phyloP scores from a whole-genome alignment of 1,139 yeast genomes.

The Kazachstania sp. region DNA sequence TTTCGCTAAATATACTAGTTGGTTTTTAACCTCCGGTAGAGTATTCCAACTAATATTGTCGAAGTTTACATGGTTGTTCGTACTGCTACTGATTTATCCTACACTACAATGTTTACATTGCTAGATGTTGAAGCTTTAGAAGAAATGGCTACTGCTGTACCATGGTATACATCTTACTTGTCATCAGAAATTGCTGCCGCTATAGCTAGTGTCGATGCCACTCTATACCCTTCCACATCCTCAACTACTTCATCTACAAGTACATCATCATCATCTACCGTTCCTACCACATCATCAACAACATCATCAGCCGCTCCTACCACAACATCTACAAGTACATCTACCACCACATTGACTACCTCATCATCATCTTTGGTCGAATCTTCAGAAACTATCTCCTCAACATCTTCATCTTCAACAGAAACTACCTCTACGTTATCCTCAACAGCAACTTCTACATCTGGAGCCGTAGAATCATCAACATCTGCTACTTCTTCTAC shows the following conservation, averaged over 20 bases:
- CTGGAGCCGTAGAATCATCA: neutral
- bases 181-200: slow-evolving; percentile 6
- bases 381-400: neutral
- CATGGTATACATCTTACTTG: slow-evolving; percentile 9
- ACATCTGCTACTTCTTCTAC: neutral
- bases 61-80: slow-evolving; percentile 4
- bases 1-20: slow-evolving; percentile 2
- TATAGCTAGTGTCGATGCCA: slow-evolving; percentile 2
- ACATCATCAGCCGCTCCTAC: neutral
- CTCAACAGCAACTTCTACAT: neutral
- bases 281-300: neutral
- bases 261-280: neutral
- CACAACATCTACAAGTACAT: neutral
- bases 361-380: neutral
- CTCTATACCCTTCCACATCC: slow-evolving; percentile 1
- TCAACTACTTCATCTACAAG: neutral
- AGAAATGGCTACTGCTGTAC: slow-evolving; percentile 6
- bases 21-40: slow-evolving; percentile 5
- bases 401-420: neutral
- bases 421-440: neutral
- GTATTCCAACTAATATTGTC: slow-evolving; percentile 4
- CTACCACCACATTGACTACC: neutral
- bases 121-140: slow-evolving; percentile 2
- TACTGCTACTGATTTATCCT: slow-evolving; percentile 7
- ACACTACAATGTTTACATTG: slow-evolving; percentile 6